Evolutionary conservation across 352 stramenopile species (phyloP), one percentile per base, ranked within the genome.

Genomic region (Elongisporangium anandrum): DNA sequence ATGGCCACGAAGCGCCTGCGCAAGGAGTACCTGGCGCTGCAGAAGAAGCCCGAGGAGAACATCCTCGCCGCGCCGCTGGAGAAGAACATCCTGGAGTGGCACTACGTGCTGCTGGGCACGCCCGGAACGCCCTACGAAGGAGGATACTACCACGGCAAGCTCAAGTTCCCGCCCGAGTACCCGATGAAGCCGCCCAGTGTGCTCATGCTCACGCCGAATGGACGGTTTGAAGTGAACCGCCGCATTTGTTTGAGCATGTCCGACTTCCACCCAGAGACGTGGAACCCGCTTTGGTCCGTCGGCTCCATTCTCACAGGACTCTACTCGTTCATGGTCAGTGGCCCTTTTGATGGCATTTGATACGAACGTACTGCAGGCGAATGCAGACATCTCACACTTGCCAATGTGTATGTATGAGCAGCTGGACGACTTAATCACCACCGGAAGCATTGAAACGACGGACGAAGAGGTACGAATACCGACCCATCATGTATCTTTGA

Each of bases 211-310:
- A 98, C 95, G 34, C 91, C 90, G 21, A 97, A 93, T 56, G 95
- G 95, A 19, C 87, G 95, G 45, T 98, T 98, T 68, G 85, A 97
- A 63, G 78, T 92, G 9, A 97, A 97, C 62, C 77, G 87, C 41
- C 77, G 92, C 26, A 82, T 98, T 51, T 98, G 95, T 69, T 65
- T 98, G 17, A 94, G 75, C 57, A 98, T 98, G 93, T 97, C 85
- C 51, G 94, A 98, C 73, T 98, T 96, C 65, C 94, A 98, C 65
- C 92, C 92, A 5, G 92, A 98, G 73, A 95, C 84, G 4, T 98
- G 95, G 95, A 98, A 98, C 75, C 95, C 95, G 26, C 92, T 98
- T 67, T 98, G 94, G 94, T 88, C 79, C n/a, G 90, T 98, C 23
- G 84, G 77, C 50, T 98, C 93, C 22, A 98, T 99, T 68, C 77